Conservation (phyloP, 2,329 filamentous ascomycete species). For the Ascochyta pisi region DNA sequence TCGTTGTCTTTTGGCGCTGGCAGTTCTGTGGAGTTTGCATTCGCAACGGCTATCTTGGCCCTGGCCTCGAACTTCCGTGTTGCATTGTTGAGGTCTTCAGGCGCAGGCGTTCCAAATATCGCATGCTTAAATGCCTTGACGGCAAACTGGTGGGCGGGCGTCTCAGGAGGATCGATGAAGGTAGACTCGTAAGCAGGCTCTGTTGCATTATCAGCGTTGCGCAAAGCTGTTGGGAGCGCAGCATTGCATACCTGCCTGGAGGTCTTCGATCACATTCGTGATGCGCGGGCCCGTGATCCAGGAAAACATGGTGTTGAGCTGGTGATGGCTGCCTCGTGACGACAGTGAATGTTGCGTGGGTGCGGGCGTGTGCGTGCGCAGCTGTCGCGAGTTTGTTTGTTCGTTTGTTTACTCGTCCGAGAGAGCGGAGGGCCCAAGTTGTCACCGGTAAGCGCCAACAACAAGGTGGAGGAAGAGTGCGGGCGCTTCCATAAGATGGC, state of each 20-base stretch:
- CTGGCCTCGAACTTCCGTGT: conserved; percentile 36
- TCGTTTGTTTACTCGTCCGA: conserved; percentile 43
- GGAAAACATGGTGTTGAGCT: conserved; percentile 41
- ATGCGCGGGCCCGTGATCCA: conserved; percentile 50
- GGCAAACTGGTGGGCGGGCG: conserved; percentile 71
- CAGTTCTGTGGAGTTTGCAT: conserved; percentile 28
- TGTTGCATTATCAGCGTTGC: conserved; percentile 24
- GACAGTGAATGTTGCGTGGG: conserved; percentile 13
- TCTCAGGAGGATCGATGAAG: conserved; percentile 64
- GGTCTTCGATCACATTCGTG: conserved; percentile 46
- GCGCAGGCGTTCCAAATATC: conserved; percentile 68
- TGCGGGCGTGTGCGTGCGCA: conserved; percentile 1
- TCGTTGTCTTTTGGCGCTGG: conserved; percentile 31
- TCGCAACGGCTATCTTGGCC: conserved; percentile 34
- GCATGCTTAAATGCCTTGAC: conserved; percentile 71
- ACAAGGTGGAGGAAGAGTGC: not conserved
- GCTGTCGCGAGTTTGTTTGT: conserved; percentile 38
- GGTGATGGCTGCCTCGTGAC: not conserved
- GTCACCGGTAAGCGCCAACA: conserved; percentile 2
- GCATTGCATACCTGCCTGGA: conserved; percentile 40
- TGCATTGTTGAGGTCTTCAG: conserved; percentile 50
- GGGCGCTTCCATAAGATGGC: conserved; percentile 12
- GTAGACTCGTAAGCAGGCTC: conserved; percentile 49
- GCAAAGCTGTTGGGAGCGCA: not conserved
- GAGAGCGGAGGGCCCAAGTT: conserved; percentile 20